phyloP scores from a whole-genome alignment of 371 early-diverging fungal species.

The Mucor sp. region DNA sequence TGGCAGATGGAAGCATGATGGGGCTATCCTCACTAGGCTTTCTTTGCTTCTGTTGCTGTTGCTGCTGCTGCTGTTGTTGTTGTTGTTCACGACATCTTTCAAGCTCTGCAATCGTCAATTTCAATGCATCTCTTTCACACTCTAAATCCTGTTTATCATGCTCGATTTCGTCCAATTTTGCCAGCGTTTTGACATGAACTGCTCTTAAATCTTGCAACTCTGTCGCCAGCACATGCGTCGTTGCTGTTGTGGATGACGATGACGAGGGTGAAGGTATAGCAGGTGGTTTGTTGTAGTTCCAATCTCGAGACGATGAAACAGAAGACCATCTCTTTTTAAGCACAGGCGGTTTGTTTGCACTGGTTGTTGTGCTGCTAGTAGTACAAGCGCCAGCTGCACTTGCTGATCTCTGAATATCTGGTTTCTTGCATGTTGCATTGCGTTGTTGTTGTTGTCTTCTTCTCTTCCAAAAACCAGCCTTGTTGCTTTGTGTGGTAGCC shows the following conservation, averaged over 20 bases:
- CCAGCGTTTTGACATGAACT: constrained; percentile 19
- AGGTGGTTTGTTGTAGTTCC: not conserved
- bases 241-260: not conserved
- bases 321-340: constrained; percentile 38
- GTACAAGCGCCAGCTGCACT: constrained; percentile 7
- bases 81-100: constrained; percentile 19
- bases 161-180: constrained; percentile 29
- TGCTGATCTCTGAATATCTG: constrained; percentile 9
- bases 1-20: not conserved
- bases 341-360: not conserved
- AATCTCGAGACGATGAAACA: constrained; percentile 18
- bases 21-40: not conserved
- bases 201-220: constrained; percentile 11
- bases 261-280: not conserved
- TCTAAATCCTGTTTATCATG: constrained; percentile 43
- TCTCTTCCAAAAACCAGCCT: constrained; percentile 17
- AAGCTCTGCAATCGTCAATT: constrained; percentile 39
- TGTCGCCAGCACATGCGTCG: not conserved
- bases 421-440: not conserved
- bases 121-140: constrained; percentile 44
- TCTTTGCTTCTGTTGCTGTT: not conserved
- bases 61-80: not conserved
- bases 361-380: not conserved
- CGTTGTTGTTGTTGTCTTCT: not conserved
- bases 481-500: not conserved